phyloP scores from a whole-genome alignment of 257 asterid species.

The Parsonsia alboflavescens region DNA sequence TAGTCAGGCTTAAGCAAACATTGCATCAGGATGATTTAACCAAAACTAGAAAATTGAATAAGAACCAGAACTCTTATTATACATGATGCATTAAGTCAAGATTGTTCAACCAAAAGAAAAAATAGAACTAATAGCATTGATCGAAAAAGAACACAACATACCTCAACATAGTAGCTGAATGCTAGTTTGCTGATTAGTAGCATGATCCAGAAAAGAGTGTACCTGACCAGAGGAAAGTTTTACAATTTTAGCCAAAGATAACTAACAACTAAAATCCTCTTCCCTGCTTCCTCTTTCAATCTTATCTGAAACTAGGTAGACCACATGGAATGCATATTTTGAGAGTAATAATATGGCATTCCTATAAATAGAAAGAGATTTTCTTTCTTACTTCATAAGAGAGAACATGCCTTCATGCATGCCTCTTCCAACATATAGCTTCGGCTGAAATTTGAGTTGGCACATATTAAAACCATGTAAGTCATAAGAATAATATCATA shows the following conservation, averaged over 20 bases:
- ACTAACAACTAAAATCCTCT: neutral
- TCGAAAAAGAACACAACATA: conserved; percentile 21
- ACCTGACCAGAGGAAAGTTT: conserved; percentile 39
- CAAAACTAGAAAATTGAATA: neutral
- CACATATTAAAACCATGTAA: conserved; percentile 19
- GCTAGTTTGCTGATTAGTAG: conserved; percentile 89
- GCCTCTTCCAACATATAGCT: conserved; percentile 96
- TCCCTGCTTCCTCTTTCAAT: neutral
- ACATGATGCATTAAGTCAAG: neutral
- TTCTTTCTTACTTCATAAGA: conserved; percentile 74
- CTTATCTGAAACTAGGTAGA: neutral
- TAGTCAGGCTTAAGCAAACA: neutral
- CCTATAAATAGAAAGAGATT: conserved; percentile 7
- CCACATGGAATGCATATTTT: neutral
- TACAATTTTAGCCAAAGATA: neutral
- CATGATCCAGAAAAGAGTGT: conserved; percentile 90
- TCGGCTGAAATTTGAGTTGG: conserved; percentile 56
- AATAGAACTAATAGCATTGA: neutral
- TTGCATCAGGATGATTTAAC: neutral
- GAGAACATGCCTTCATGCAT: conserved; percentile 94
- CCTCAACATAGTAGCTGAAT: conserved; percentile 99
- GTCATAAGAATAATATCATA: conserved; percentile 5
- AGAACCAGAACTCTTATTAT: neutral
- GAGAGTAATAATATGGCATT: neutral
- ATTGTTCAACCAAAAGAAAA: neutral